These are phyloP conservation scores for Kalanchoe fedtschenkoi DNA, from an alignment of 164 flowering plant genomes.

Conservation along the genomic window DNA sequence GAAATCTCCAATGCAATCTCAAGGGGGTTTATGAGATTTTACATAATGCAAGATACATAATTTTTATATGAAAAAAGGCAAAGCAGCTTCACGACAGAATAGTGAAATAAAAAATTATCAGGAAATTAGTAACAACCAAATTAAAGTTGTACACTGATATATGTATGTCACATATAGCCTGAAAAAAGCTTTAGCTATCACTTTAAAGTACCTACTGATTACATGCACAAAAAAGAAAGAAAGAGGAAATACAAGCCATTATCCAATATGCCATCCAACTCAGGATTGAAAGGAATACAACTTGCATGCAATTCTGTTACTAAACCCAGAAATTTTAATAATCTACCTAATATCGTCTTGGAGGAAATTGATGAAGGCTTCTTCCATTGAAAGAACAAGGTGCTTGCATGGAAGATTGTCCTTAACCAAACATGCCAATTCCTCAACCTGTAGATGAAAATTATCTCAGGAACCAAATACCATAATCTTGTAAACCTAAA, in stretches of 20 bases:
- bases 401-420: conserved; percentile 78
- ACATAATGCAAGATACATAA: not conserved
- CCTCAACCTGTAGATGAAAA: conserved; percentile 56
- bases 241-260: too few species aligned
- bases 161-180: too few species aligned
- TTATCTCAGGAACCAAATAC: not conserved
- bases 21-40: not conserved
- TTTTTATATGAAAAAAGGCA: too few species aligned
- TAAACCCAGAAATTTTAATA: not conserved
- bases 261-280: not conserved
- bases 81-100: too few species aligned
- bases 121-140: too few species aligned
- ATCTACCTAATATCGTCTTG: conserved; percentile 55
- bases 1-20: not conserved
- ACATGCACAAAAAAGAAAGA: too few species aligned
- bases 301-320: not conserved
- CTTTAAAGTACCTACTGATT: too few species aligned
- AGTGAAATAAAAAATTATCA: not conserved
- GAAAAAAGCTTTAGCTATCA: too few species aligned
- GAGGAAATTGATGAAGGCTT: conserved; percentile 55
- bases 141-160: too few species aligned
- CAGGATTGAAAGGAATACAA: not conserved
- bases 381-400: conserved; percentile 76
- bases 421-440: conserved; percentile 70
- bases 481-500: not conserved